Percentiles rank a stretch among this genome's conserved stretches.
Evolutionary conservation across 768 basidiomycete species (phyloP).

Genomic region (Tylopilus subfusipes): DNA sequence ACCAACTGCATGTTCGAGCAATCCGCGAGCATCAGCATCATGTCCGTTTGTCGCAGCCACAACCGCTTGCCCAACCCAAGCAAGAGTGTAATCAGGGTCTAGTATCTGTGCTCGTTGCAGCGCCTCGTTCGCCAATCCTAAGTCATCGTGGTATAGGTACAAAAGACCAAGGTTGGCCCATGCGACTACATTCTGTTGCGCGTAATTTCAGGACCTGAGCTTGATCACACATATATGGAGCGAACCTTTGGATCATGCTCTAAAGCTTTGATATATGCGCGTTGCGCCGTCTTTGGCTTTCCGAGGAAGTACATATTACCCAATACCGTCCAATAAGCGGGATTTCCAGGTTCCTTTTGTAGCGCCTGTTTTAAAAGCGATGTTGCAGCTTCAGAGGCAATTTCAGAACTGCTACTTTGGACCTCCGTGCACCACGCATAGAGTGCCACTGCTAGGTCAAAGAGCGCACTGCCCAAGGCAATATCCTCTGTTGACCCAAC

Average conservation of each 20-base stretch:
- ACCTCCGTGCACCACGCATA: slow-evolving; percentile 43
- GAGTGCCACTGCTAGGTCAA: slow-evolving; percentile 68
- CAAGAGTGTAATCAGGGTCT: slow-evolving; percentile 83
- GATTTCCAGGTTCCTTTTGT: slow-evolving; percentile 65
- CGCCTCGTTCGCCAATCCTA: slow-evolving; percentile 80
- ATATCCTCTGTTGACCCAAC: slow-evolving; percentile 52
- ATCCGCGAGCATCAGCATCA: slow-evolving; percentile 53
- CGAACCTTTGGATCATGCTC: slow-evolving; percentile 81
- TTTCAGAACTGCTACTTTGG: slow-evolving; percentile 13
- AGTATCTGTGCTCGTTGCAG: slow-evolving; percentile 85
- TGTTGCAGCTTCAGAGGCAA: slow-evolving; percentile 41
- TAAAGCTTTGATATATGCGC: slow-evolving; percentile 86
- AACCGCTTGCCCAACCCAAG: slow-evolving; percentile 90
- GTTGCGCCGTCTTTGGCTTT: slow-evolving; percentile 77
- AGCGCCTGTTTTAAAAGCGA: slow-evolving; percentile 68
- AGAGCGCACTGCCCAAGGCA: slow-evolving; percentile 58
- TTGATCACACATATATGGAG: neutral
- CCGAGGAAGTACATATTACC: slow-evolving; percentile 67
- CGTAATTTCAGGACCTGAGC: neutral
- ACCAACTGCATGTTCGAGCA: slow-evolving; percentile 72
- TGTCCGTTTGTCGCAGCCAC: slow-evolving; percentile 62
- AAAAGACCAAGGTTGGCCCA: slow-evolving; percentile 91
- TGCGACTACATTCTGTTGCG: slow-evolving; percentile 55
- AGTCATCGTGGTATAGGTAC: slow-evolving; percentile 75
- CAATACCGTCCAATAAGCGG: slow-evolving; percentile 77